These are phyloP conservation scores for Ottelia alismoides DNA, from an alignment of 106 monocot genomes.

Conservation along the genomic window DNA sequence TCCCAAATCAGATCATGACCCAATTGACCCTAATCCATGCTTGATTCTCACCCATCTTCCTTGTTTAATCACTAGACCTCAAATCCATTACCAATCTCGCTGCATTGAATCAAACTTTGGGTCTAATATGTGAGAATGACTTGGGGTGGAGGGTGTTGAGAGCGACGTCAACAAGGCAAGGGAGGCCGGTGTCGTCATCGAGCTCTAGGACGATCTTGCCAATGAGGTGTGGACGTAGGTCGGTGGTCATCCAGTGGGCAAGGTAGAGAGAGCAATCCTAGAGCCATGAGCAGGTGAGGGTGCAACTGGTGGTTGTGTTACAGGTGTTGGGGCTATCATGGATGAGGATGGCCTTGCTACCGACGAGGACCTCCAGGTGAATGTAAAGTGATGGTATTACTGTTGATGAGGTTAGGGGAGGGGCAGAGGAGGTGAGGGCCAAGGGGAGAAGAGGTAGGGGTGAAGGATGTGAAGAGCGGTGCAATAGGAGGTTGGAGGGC, in stretches of 20 bases:
- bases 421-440: too few relatives aligned
- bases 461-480: too few relatives aligned
- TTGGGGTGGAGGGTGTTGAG: slow-evolving; percentile 18
- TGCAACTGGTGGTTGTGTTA: slow-evolving; percentile 27
- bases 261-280: slow-evolving; percentile 38
- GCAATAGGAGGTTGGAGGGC: too few relatives aligned
- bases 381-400: too few relatives aligned
- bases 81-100: too few relatives aligned
- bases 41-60: too few relatives aligned
- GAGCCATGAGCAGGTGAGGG: slow-evolving; percentile 39
- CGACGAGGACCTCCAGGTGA: slow-evolving; percentile 8
- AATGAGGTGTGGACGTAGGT: neutral
- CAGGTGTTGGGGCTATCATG: slow-evolving; percentile 15
- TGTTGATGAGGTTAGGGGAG: too few relatives aligned
- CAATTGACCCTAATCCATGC: too few relatives aligned
- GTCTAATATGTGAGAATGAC: slow-evolving; percentile 34
- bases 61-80: too few relatives aligned
- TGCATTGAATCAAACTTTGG: too few relatives aligned
- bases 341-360: slow-evolving; percentile 11
- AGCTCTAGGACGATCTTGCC: slow-evolving; percentile 32
- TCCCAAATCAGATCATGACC: too few relatives aligned
- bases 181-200: slow-evolving; percentile 37
- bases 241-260: slow-evolving; percentile 19
- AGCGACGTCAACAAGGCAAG: slow-evolving; percentile 24
- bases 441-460: too few relatives aligned